Base-by-base conservation (phyloP, 768 basidiomycete genomes). In the Clathrus columnatus region DNA sequence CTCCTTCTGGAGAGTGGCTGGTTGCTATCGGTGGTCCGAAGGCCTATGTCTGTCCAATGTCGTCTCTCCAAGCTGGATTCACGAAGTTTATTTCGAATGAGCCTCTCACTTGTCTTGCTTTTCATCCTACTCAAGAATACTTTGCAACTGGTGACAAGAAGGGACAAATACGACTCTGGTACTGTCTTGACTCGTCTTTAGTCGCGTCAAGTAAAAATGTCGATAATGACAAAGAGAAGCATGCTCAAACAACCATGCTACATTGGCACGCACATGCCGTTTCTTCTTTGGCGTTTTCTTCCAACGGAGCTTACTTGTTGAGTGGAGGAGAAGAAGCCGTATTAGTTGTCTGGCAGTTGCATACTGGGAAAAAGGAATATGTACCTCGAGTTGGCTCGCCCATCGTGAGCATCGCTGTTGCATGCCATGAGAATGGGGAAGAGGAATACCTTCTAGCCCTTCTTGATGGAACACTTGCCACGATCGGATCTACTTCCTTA, bases 191-290 rank as follows among this genome's bases (percentile, higher is more conserved):
- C 59, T 79, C 85, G 62, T 66, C 27, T 51, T 74, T 74, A 21
- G 64, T 77, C 23, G 36, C 36, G 4, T 47, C 54, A 27, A 11
- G 24, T 4, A 27, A 18, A 36, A 65, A 70, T 28, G 32, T 58
- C 32, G 70, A 73, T 10, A 63, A 70, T 17, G 77, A 77, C 62
- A 74, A 75, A 42, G 87, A 87, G 68, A 89, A 85, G 68, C 83
- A 80, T 55, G 80, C 91, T 1, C 87, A 90, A 63, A 94, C 91
- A 0, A 84, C 89, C 2, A 79, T 83, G 4, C 70, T 97, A 50
- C 95, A 97, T 69, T 99, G 96, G 96, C 96, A 99, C 65, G 88
- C 95, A 2, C 95, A 98, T 66, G 81, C 91, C 3, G 89, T 98
- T 17, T 83, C 87, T 2, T 85, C 91, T 0, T 67, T 99, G 24